A percentile compares a stretch with the other conserved stretches of the same genome.
Conservation (phyloP, 352 stramenopile genomes). For the Phytophthora vignae region DNA sequence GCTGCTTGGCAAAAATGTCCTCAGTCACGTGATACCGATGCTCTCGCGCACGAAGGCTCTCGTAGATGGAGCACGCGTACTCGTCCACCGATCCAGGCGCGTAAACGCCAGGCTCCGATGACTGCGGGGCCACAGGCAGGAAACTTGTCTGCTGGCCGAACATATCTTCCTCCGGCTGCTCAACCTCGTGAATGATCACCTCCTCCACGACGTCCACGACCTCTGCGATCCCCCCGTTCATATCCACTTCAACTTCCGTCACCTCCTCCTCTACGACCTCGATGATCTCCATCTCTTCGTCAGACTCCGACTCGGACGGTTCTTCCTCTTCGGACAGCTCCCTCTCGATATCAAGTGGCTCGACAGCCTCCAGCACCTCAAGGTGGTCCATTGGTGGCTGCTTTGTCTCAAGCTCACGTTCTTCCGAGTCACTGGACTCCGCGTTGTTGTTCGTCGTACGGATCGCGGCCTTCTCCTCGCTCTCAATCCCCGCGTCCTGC, state of each 20-base stretch:
- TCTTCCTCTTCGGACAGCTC: constrained; percentile 19
- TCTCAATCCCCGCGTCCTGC: constrained; percentile 15
- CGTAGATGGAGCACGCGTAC: constrained; percentile 64
- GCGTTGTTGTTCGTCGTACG: constrained; percentile 13
- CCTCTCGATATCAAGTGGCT: not conserved
- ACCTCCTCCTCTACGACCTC: constrained; percentile 21
- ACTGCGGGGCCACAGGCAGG: constrained; percentile 2
- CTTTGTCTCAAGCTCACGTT: constrained; percentile 29
- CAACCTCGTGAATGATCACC: constrained; percentile 18
- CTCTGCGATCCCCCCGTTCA: constrained; percentile 2
- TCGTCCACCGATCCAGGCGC: constrained; percentile 54
- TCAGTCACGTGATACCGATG: constrained; percentile 55
- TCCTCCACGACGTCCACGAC: constrained; percentile 11
- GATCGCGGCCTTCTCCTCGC: constrained; percentile 22
- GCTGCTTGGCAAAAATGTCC: constrained; percentile 62
- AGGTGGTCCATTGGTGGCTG: constrained; percentile 9
- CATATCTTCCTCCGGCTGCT: constrained; percentile 30
- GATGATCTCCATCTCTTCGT: constrained; percentile 20
- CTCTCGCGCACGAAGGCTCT: constrained; percentile 53
- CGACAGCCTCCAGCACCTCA: constrained; percentile 7
- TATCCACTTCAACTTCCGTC: constrained; percentile 19
- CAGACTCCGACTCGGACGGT: constrained; percentile 3
- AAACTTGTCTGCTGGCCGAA: constrained; percentile 29
- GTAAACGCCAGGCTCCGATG: constrained; percentile 27
- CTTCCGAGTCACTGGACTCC: constrained; percentile 2